Evolutionary conservation across 2,329 filamentous ascomycete genomes (phyloP), one percentile per base, ranked within the genome.

Genomic region (Pseudogymnoascus pannorum): DNA sequence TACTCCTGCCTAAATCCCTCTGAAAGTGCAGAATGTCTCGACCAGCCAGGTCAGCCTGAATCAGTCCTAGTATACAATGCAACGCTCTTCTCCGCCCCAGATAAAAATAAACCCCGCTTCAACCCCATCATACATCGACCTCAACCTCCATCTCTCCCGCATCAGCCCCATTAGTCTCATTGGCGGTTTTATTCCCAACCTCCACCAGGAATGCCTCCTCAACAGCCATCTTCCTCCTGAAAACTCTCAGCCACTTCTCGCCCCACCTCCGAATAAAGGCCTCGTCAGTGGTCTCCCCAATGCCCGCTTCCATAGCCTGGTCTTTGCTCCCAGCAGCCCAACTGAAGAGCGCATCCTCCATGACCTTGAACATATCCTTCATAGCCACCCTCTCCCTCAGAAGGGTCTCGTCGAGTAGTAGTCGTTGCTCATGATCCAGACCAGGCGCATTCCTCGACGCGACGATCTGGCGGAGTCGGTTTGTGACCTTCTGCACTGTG

Each of bases 401-500:
- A 7, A 91, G 77, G 0, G 86, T 86, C 66, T 89, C 84, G 26
- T 89, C 83, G 6, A 89, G 62, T 1, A 72, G 62, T 1, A 59
- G 67, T n/a, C 74, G 74, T 26, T 73, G 69, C 51, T 86, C 81
- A 7, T 78, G 77, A 1, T 76, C 74, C 3, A 86, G 75, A 11
- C 80, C 81, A 6, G 81, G 78, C 51, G 83, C 81, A n/a, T 80
- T 78, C 26, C 83, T 80, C 4, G 86, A 83, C 1, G 79, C 77
- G 8, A 91, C 84, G 22, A 97, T 87, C 75, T 96, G 91, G 42
- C 91, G 86, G 59, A 95, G 86, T 29, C 92, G 89, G 65, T 87
- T 87, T 1, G 91, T 92, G 57, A 97, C 93, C 76, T 99, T 97
- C 71, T 86, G 82, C 59, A 97, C 87, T 0, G 94, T 97, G 67